Evolutionary conservation across 495 filamentous ascomycete species (phyloP).

Genomic region (Penicillium chermesinum): DNA sequence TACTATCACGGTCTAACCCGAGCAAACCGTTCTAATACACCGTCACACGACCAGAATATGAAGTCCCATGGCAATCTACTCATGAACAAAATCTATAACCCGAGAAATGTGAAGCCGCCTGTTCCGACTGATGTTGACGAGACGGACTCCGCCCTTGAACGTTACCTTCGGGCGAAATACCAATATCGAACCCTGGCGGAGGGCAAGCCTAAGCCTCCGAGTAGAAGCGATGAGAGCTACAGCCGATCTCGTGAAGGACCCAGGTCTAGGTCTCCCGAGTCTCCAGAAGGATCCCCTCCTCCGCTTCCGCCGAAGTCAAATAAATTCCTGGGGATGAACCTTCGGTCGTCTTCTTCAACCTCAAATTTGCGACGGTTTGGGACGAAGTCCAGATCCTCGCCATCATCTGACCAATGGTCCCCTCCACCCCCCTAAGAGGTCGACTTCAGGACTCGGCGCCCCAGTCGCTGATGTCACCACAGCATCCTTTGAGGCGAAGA

Average conservation of each 20-base stretch:
- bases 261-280: constrained; percentile 2
- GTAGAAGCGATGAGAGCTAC: constrained; percentile 37
- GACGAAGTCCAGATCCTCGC: constrained; percentile 27
- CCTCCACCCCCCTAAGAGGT: constrained; percentile 46
- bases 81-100: constrained; percentile 85
- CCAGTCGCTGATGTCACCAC: constrained; percentile 56
- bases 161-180: constrained; percentile 92
- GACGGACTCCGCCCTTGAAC: constrained; percentile 86
- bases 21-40: constrained; percentile 2
- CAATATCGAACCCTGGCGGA: constrained; percentile 57
- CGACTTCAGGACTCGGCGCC: constrained; percentile 61
- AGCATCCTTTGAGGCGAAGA: constrained; percentile 58
- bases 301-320: constrained; percentile 80
- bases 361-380: constrained; percentile 43
- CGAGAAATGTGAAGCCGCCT: constrained; percentile 70
- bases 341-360: constrained; percentile 68
- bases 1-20: too few relatives aligned
- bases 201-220: constrained; percentile 44
- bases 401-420: constrained; percentile 25
- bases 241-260: constrained; percentile 13
- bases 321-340: constrained; percentile 67
- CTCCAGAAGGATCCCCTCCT: constrained; percentile 53
- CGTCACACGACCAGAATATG: constrained; percentile 62
- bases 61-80: constrained; percentile 78
- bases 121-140: constrained; percentile 88